phyloP scores from a whole-genome alignment of 1,139 yeast species.

The Pichia sp. region DNA sequence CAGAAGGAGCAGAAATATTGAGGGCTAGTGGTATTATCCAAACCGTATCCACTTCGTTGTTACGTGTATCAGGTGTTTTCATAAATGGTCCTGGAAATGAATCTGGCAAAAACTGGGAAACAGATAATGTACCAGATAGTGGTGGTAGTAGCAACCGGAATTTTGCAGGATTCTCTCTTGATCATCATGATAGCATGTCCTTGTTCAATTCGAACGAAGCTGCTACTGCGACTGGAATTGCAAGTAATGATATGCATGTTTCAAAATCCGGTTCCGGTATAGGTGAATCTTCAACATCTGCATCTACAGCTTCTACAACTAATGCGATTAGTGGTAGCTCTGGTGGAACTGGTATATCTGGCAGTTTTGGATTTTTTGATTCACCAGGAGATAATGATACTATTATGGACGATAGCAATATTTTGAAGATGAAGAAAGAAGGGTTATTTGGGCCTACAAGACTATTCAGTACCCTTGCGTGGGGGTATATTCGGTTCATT shows the following conservation, averaged over 20 bases:
- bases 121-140: not conserved
- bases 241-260: not conserved
- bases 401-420: not conserved
- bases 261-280: not conserved
- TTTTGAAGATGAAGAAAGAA: constrained; percentile 37
- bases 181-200: not conserved
- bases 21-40: constrained; percentile 74
- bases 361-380: not conserved
- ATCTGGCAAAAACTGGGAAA: not conserved
- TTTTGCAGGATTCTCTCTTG: not conserved
- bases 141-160: not conserved
- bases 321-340: constrained; percentile 64
- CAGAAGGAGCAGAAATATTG: constrained; percentile 65
- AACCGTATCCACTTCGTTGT: constrained; percentile 81
- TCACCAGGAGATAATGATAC: constrained; percentile 29
- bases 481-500: constrained; percentile 73
- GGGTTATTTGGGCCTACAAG: constrained; percentile 65
- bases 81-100: not conserved
- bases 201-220: not conserved
- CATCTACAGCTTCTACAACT: not conserved
- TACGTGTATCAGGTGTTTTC: constrained; percentile 41
- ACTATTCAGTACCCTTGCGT: constrained; percentile 59
- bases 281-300: not conserved
- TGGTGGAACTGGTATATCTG: constrained; percentile 32
- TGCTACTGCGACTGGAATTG: not conserved